These are phyloP conservation scores for Sporothrix luriei DNA, from an alignment of 2,329 filamentous ascomycete genomes.

Conservation along the genomic window DNA sequence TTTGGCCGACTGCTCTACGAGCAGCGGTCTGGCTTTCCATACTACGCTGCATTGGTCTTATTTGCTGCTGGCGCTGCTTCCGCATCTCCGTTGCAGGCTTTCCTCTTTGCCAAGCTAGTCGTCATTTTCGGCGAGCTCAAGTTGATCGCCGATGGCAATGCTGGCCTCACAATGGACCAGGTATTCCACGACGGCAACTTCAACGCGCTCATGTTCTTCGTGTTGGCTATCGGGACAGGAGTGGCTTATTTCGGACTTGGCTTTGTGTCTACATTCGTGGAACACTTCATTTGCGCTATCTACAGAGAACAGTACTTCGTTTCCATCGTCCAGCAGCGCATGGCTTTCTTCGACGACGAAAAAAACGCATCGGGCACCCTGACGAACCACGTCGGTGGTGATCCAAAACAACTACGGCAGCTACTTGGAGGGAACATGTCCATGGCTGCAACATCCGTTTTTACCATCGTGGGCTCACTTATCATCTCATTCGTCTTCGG, in stretches of 20 bases:
- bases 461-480: conserved; percentile 66
- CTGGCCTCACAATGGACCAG: neutral
- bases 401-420: conserved; percentile 63
- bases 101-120: conserved; percentile 58
- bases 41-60: conserved; percentile 52
- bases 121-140: conserved; percentile 24
- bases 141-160: neutral
- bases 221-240: conserved; percentile 58
- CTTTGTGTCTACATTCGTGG: conserved; percentile 46
- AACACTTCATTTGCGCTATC: conserved; percentile 53
- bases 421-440: conserved; percentile 66
- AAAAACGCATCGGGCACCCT: conserved; percentile 63
- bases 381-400: conserved; percentile 57
- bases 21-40: conserved; percentile 54
- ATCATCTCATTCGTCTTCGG: conserved; percentile 70
- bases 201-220: conserved; percentile 66
- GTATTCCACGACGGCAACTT: conserved; percentile 47
- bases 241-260: conserved; percentile 58
- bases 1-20: conserved; percentile 62
- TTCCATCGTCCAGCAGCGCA: conserved; percentile 60
- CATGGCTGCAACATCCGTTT: conserved; percentile 62
- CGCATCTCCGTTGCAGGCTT: conserved; percentile 52
- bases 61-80: conserved; percentile 42
- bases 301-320: conserved; percentile 63
- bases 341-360: conserved; percentile 62